Evolutionary conservation across 2,329 filamentous ascomycete genomes (phyloP), one percentile per base, ranked within the genome.

Genomic region (Plenodomus biglobosus): DNA sequence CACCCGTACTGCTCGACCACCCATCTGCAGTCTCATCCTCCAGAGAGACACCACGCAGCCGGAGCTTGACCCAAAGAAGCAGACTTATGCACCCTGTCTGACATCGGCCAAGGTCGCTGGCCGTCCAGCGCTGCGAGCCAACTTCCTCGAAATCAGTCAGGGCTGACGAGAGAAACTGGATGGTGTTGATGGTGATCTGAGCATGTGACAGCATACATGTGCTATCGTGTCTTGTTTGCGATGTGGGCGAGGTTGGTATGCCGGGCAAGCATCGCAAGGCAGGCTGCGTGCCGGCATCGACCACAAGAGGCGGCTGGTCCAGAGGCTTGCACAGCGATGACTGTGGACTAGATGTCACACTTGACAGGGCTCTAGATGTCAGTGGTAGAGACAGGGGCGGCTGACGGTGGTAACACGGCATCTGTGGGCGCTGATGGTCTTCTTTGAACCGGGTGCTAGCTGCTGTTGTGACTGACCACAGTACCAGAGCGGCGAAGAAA

Each of bases 381-480:
- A 48, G 35, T 22, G 43, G 19, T 19, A 47, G 38, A 37, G 42
- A 27, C 5, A 55, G 34, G 13, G 50, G 36, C 8, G 58, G 60
- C 24, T 53, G 60, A 20, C 61, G 56, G 8, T 46, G 40, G 11
- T 46, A 46, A 11, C 38, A 36, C 22, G 55, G 50, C 2, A 17
- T 27, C 27, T 51, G 41, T 3, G 40, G 10, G 2, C 21, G 18
- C 11, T 53, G 52, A 36, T 56, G 55, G 4, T 44, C 20, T 2
- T 48, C 37, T 21, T 54, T 56, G 13, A 58, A 42, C 11, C 61
- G 57, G 1, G 59, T 58, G 8, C 42, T 61, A 15, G 65, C 60
- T 16, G 64, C 56, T 21, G 65, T 63, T 3, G 67, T 70, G 15
- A 62, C 55, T 6, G 62, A 61, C 71, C 71, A 74, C 0, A 73